phyloP scores from a whole-genome alignment of 495 filamentous ascomycete species.

The Astrocystis sublimbata region DNA sequence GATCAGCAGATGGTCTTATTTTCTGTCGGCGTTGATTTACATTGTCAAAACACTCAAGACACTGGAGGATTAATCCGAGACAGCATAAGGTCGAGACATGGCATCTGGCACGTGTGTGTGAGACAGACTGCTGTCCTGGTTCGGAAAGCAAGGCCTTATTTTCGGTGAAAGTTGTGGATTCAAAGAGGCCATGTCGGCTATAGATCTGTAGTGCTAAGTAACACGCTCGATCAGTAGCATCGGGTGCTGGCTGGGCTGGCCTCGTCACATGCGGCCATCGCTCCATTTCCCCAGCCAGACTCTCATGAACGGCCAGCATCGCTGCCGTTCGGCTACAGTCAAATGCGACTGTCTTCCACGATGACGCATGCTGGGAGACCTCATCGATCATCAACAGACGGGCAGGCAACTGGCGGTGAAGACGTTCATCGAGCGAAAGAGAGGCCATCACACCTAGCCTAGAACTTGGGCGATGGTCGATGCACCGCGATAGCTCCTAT shows the following conservation, averaged over 20 bases:
- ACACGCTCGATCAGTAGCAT: constrained; percentile 1
- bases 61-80: neutral
- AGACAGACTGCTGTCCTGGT: neutral
- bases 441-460: neutral
- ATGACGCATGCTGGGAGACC: neutral
- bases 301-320: neutral
- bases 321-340: neutral
- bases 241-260: constrained; percentile 5
- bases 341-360: neutral
- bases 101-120: neutral
- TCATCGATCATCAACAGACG: constrained; percentile 10
- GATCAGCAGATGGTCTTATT: too few species aligned
- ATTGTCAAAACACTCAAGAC: neutral
- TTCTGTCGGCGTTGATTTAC: too few species aligned
- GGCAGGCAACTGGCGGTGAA: constrained; percentile 5
- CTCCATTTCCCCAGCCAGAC: neutral
- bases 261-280: constrained; percentile 10
- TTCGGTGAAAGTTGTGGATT: constrained; percentile 15
- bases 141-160: neutral
- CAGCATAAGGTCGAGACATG: neutral
- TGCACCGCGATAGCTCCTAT: constrained; percentile 5
- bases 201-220: neutral
- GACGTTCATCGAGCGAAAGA: neutral
- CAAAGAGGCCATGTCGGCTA: neutral
- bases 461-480: neutral